These are phyloP conservation scores for Naganishia albida DNA, from an alignment of 1,284 basidiomycete species.

Conservation along the genomic window DNA sequence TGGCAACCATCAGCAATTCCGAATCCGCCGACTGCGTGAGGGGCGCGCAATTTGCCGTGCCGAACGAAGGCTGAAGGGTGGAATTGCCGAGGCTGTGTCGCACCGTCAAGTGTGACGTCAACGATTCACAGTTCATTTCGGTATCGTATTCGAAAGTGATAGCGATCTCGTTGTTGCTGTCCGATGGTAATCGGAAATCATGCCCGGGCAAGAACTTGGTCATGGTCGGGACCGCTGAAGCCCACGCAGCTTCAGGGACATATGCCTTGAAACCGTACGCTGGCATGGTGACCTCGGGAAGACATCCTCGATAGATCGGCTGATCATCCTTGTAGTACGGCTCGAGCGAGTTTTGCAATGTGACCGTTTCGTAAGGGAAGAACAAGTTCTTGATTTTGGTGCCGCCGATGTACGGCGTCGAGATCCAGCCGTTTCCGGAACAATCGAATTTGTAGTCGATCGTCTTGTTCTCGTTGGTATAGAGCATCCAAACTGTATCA, in stretches of 20 bases:
- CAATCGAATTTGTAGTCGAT: conserved; percentile 67
- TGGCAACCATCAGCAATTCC: conserved; percentile 58
- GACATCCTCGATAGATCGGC: conserved; percentile 72
- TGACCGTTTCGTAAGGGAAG: conserved; percentile 76
- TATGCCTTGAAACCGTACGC: conserved; percentile 78
- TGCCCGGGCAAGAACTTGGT: conserved; percentile 81
- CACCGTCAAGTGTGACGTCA: conserved; percentile 65
- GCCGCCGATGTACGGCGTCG: conserved; percentile 68
- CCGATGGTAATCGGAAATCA: conserved; percentile 68
- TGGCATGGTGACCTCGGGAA: conserved; percentile 65
- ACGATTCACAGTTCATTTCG: conserved; percentile 69
- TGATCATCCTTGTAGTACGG: conserved; percentile 64
- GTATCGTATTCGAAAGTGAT: conserved; percentile 76
- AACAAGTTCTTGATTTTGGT: conserved; percentile 71
- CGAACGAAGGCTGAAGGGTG: conserved; percentile 58
- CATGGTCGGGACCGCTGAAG: conserved; percentile 67
- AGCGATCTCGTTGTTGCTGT: conserved; percentile 63
- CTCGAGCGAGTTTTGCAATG: conserved; percentile 64
- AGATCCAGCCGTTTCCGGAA: conserved; percentile 63
- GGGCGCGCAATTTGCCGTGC: conserved; percentile 46
- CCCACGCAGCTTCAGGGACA: conserved; percentile 69
- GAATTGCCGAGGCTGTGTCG: conserved; percentile 69
- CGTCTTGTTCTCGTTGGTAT: conserved; percentile 78
- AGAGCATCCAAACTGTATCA: conserved; percentile 74
- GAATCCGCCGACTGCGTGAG: conserved; percentile 53